Base-by-base conservation (phyloP, 1,284 basidiomycete genomes). In the Cerioporus squamosus region DNA sequence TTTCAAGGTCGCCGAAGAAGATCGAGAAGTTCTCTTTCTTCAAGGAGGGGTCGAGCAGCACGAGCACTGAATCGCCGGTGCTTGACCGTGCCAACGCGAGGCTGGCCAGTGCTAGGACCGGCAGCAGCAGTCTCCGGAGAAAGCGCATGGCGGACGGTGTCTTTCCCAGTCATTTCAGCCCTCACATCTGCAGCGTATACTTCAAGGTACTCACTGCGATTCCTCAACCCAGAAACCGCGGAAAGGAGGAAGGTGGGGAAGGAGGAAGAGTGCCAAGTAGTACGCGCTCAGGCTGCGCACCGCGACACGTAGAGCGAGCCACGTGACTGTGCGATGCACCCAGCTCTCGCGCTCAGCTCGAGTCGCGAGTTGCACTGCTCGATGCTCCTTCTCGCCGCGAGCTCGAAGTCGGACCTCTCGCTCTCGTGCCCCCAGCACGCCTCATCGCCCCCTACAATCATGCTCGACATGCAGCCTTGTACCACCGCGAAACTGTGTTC, bases 11-110 rank as follows among this genome's bases (percentile, higher is more conserved):
- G 56, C 81, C 76, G 75, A 94, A 95, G 82, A 96, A 95, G 68
- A 86, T 77, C 17, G 90, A 89, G 73, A 90, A 97, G 64, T 90
- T 82, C 52, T 84, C 81, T 68, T 75, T 78, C 68, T 85, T 79
- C 29, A 88, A 74, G 52, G 79, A 79, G 5, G 87, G 84, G 69
- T 97, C 93, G 46, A 95, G 80, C 14, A 97, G 81, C 53, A 97
- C 90, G 23, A 97, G 83, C 15, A 97, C 89, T 40, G 87, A 87
- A 72, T 93, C 84, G 10, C 93, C 93, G 2, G 88, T 83, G 71
- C 91, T 90, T n/a, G 93, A 94, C 67, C 83, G 86, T 57, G 91
- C 91, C 50, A 76, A 67, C 9, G 75, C 74, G 24, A 77, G 64
- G 33, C 75, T 51, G 20, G 72, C 63, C 17, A 78, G 56, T 44